A percentile compares a stretch with the other conserved stretches of the same genome.
Evolutionary conservation across 352 stramenopile species (phyloP).

Genomic region (Plasmopara viticola): DNA sequence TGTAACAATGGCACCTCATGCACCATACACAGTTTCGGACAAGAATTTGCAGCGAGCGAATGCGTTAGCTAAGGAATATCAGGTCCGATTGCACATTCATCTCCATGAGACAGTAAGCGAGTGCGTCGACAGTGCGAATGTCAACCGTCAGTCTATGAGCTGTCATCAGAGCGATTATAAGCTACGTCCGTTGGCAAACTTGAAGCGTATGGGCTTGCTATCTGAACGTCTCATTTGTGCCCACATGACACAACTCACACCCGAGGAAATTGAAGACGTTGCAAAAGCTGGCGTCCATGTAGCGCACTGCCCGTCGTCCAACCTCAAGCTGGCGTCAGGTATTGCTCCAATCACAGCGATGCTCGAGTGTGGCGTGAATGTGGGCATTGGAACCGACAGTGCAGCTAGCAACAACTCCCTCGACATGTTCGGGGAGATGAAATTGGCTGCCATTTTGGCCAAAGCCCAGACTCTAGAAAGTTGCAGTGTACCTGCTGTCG

Average conservation of each 20-base stretch:
- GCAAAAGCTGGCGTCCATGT: constrained; percentile 50
- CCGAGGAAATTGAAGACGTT: constrained; percentile 71
- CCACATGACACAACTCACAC: constrained; percentile 84
- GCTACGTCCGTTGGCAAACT: constrained; percentile 71
- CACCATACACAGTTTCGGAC: constrained; percentile 82
- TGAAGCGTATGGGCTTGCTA: constrained; percentile 72
- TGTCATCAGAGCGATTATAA: constrained; percentile 76
- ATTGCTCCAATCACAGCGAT: constrained; percentile 74
- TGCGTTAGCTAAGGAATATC: constrained; percentile 36
- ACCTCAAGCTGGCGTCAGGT: constrained; percentile 85
- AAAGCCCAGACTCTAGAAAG: constrained; percentile 69
- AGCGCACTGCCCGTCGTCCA: constrained; percentile 87
- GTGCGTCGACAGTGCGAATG: constrained; percentile 65
- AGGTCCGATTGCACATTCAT: constrained; percentile 78
- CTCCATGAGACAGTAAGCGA: constrained; percentile 82
- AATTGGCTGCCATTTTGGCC: constrained; percentile 77
- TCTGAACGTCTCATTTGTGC: constrained; percentile 60
- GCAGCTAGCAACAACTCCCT: constrained; percentile 86
- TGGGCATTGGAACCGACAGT: constrained; percentile 82
- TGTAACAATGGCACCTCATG: constrained; percentile 73
- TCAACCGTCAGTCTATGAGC: constrained; percentile 63
- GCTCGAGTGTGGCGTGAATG: constrained; percentile 76
- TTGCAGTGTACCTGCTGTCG: constrained; percentile 48
- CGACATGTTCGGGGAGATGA: constrained; percentile 88
- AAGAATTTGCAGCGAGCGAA: constrained; percentile 37